These are phyloP conservation scores for Eucalyptus curtisii DNA, from an alignment of 345 rosid species.

Conservation along the genomic window DNA sequence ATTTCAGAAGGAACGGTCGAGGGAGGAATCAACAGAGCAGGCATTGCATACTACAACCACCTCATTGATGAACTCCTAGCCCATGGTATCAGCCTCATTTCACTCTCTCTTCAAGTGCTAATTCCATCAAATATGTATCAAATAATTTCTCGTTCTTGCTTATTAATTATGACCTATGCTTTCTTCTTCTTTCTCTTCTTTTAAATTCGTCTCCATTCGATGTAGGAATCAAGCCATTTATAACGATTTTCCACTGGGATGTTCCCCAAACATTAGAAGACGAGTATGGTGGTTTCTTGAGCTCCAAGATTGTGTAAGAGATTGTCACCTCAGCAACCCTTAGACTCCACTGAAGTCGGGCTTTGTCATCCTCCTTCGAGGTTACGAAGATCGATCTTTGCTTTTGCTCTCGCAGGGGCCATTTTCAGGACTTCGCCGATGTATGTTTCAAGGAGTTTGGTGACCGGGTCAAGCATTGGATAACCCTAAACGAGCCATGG, in stretches of 20 bases:
- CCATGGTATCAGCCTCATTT: conserved; percentile 2
- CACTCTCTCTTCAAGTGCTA: not conserved
- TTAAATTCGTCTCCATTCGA: not conserved
- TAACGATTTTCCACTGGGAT: conserved; percentile 38
- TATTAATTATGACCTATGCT: not conserved
- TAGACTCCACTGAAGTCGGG: not conserved
- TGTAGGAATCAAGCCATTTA: conserved; percentile 23
- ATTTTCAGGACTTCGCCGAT: conserved; percentile 6
- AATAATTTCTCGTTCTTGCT: not conserved
- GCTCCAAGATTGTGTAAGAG: conserved; percentile 24
- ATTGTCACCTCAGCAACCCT: not conserved
- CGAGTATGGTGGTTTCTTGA: conserved; percentile 29
- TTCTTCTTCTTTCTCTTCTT: not conserved
- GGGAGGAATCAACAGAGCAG: conserved; percentile 12
- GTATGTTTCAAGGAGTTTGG: conserved; percentile 18
- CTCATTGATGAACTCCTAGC: conserved; percentile 18
- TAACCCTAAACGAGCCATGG: conserved; percentile 22
- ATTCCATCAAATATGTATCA: not conserved
- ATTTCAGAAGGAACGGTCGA: conserved; percentile 12
- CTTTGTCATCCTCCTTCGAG: not conserved
- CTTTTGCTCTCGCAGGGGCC: not conserved
- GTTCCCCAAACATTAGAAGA: conserved; percentile 35
- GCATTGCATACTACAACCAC: conserved; percentile 23
- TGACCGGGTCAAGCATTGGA: conserved; percentile 24
- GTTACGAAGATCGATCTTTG: not conserved